Evolutionary conservation across 345 rosid species (phyloP).

Genomic region (Stellera chamaejasme): DNA sequence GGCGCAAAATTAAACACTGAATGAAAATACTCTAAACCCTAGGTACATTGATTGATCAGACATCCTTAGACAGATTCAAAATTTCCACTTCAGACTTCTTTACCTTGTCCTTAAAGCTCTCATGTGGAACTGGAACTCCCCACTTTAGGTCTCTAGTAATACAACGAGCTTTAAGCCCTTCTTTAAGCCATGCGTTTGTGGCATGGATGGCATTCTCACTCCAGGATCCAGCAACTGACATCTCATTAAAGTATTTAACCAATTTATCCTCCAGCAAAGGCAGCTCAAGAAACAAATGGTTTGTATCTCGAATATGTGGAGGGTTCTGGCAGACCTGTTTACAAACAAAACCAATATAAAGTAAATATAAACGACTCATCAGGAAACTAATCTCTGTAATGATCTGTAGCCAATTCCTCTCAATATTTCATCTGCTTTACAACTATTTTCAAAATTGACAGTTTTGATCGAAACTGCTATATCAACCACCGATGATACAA

Average conservation of each 20-base stretch:
- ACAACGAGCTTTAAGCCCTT: slow-evolving; percentile 80
- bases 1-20: too few species aligned
- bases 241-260: slow-evolving; percentile 55
- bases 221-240: slow-evolving; percentile 82
- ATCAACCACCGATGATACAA: too few species aligned
- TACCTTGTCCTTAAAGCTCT: slow-evolving; percentile 75
- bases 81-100: background rate
- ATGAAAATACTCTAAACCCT: too few species aligned
- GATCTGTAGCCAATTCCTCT: too few species aligned
- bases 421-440: too few species aligned
- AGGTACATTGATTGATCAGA: too few species aligned
- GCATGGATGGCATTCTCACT: slow-evolving; percentile 94
- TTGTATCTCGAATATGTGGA: slow-evolving; percentile 70
- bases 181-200: slow-evolving; percentile 87
- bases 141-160: slow-evolving; percentile 98
- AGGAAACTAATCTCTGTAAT: too few species aligned
- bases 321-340: slow-evolving; percentile 56
- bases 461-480: too few species aligned
- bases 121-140: slow-evolving; percentile 99
- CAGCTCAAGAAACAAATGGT: slow-evolving; percentile 95
- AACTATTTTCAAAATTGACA: too few species aligned
- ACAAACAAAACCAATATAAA: background rate
- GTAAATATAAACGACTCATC: background rate
- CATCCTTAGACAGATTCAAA: too few species aligned
- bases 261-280: slow-evolving; percentile 69